These are phyloP conservation scores for Litchi chinensis DNA, from an alignment of 345 rosid species.

Conservation along the genomic window DNA sequence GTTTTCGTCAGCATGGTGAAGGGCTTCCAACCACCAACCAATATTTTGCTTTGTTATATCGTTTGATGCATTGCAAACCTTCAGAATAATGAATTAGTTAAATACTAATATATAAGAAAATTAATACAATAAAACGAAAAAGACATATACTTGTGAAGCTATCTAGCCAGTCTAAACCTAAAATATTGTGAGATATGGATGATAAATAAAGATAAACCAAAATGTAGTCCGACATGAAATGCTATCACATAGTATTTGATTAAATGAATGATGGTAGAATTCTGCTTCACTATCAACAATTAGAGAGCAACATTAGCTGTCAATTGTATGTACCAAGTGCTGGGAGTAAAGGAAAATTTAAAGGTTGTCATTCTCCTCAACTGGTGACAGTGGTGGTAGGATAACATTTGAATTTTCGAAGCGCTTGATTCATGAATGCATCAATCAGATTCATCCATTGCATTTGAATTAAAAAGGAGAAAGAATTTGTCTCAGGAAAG, in stretches of 20 bases:
- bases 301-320: not conserved
- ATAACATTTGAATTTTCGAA: not conserved
- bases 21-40: constrained; percentile 91
- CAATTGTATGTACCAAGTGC: not conserved
- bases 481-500: too few species aligned
- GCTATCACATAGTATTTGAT: not conserved
- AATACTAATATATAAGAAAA: not conserved
- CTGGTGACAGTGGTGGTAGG: not conserved
- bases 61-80: constrained; percentile 63
- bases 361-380: not conserved
- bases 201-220: not conserved
- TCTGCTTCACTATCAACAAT: not conserved
- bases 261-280: not conserved
- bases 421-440: not conserved
- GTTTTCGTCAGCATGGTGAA: constrained; percentile 63
- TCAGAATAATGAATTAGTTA: constrained; percentile 20
- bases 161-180: not conserved
- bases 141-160: not conserved
- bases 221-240: not conserved
- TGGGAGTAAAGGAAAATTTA: not conserved
- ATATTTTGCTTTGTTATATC: constrained; percentile 45
- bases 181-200: not conserved
- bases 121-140: not conserved
- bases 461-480: too few species aligned
- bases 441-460: too few species aligned